A percentile compares a stretch with the other conserved stretches of the same genome.
These are phyloP conservation scores for Globisporangium ultimum DNA, from an alignment of 352 stramenopile species.

Conservation along the genomic window DNA sequence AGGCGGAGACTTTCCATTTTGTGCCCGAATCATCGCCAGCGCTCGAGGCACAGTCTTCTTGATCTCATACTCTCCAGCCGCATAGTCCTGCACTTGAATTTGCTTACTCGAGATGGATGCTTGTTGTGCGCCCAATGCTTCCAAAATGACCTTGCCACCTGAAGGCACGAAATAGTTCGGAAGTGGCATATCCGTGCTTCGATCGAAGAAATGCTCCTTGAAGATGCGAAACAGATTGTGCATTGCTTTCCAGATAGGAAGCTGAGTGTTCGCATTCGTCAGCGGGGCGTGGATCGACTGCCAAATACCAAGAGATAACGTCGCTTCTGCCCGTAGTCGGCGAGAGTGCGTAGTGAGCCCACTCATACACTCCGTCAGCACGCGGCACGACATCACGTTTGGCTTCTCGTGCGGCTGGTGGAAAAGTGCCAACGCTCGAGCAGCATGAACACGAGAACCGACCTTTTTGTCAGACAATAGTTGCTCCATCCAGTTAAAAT, in stretches of 20 bases:
- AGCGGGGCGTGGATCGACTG: constrained; percentile 82
- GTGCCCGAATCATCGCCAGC: constrained; percentile 69
- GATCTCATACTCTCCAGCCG: constrained; percentile 83
- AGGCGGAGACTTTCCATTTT: constrained; percentile 72
- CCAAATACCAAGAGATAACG: constrained; percentile 77
- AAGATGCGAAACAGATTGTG: constrained; percentile 88
- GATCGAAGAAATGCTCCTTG: constrained; percentile 87
- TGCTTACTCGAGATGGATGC: constrained; percentile 82
- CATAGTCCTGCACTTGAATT: constrained; percentile 85
- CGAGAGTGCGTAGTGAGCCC: constrained; percentile 80
- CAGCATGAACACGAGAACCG: constrained; percentile 73
- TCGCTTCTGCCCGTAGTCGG: constrained; percentile 66
- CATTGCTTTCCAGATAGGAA: constrained; percentile 85
- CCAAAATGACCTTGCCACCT: constrained; percentile 78
- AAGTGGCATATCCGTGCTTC: constrained; percentile 76
- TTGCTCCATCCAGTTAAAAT: constrained; percentile 90
- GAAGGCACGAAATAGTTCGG: constrained; percentile 86
- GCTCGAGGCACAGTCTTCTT: constrained; percentile 82
- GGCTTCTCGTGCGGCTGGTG: constrained; percentile 81
- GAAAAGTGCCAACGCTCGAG: constrained; percentile 69
- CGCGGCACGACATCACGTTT: constrained; percentile 83
- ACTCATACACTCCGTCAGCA: constrained; percentile 84
- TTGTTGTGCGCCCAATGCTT: constrained; percentile 72
- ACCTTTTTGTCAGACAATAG: constrained; percentile 82
- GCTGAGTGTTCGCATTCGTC: constrained; percentile 75